Evolutionary conservation across 78 protist species (phyloP), one percentile per base, ranked within the genome.

Genomic region (Tieghemostelium lacteum): DNA sequence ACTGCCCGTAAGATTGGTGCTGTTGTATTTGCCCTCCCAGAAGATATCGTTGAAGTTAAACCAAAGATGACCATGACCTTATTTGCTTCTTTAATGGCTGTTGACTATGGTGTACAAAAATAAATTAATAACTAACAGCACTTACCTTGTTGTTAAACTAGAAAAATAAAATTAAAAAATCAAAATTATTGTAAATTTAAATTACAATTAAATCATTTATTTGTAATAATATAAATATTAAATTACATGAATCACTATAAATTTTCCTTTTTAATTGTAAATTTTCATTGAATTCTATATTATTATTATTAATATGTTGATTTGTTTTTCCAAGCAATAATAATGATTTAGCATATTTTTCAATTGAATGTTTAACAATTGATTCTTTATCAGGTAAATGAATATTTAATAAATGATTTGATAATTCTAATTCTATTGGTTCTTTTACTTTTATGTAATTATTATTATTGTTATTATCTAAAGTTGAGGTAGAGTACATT

Each of bases 1-100:
- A 72, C 96, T 33, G 98, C 98, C 24, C 61, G 99, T n/a, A 97
- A 97, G 88, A 36, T 95, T 54, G 98, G 98, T 55, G 97, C 98
- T 29, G 88, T 86, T 45, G 77, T 97, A 24, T 96, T 96, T 85
- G 71, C 92, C 20, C 94, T 97, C 26, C 97, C 98, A 75, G 99
- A 97, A 72, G 99, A 97, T 76, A 71, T 97, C 10, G 76, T 58
- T 33, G 95, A 92, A 64, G 86, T 75, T 52, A 92, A 92, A 49
- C 73, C 91, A 75, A 92, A 92, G 57, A 76, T 92, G 86, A 62
- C 65, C 34, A 19, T 92, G 45, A 85, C 95, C 28, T 12, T 92
- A 17, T 92, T 92, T 52, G 95, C 95, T 26, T 8, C 54, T 33
- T 34, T 92, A 24, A 80, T 85, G 92, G 77, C 86, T 60, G 94